Evolutionary conservation across 495 filamentous ascomycete genomes (phyloP), one percentile per base, ranked within the genome.

Genomic region (Hypomontagnella monticulosa): DNA sequence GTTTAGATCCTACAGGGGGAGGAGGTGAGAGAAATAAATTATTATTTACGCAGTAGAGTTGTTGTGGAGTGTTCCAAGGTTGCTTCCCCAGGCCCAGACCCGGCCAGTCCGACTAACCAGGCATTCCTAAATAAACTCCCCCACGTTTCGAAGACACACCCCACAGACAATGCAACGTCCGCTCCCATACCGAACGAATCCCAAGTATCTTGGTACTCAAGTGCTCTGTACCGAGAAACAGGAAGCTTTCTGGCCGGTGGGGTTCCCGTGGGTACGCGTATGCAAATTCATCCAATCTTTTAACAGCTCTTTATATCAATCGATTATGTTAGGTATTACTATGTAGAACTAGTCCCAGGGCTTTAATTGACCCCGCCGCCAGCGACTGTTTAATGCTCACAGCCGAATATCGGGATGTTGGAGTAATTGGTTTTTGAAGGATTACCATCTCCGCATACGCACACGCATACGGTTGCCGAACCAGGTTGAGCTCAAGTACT

Each of bases 11-110:
- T 54, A 19, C 42, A 41, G 43, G 66, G 61, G 46, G 38, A 61
- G 61, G 53, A 64, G 46, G 27, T 60, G 66, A 64, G 66, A 64
- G 66, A 69, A 65, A 68, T 63, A 63, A 68, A 63, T 63, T 61
- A 62, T 55, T 49, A 57, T 63, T 54, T 63, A 59, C 53, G 59
- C 65, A 53, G 38, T 59, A 40, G 36, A 57, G 50, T 30, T 19
- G 44, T 58, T 54, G 62, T 65, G 62, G 62, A 36, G 62, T 57
- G n/a, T n/a, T n/a, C n/a, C n/a, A n/a, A n/a, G n/a, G n/a, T 46
- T 4, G 10, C 48, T 59, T 40, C 62, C 57, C 57, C 49, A 55
- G 58, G 64, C 42, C 64, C 50, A 51, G 66, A 42, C 49, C 66
- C 55, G 66, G 61, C 50, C 43, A 60, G 66, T 61, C 66, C 55